Evolutionary conservation across 2,329 filamentous ascomycete genomes (phyloP), one percentile per base, ranked within the genome.

Genomic region (Phialocephala subalpina): DNA sequence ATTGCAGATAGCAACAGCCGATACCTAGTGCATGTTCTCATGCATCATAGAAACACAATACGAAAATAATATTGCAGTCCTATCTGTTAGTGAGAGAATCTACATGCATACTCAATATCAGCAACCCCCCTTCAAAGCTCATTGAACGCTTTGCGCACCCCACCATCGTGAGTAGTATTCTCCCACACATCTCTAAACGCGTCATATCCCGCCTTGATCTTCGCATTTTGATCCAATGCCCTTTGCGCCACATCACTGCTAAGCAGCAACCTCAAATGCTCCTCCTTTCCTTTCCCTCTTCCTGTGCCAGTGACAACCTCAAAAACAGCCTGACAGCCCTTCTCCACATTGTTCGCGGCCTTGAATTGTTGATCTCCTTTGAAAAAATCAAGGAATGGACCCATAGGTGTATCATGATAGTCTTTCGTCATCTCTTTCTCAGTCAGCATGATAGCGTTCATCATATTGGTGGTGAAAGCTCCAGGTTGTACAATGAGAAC

Each of bases 321-420:
- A 65, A 81, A 83, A 11, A 85, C 78, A 6, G 77, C 80, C 63
- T 76, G 75, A 18, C 78, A 78, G 0, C 79, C 83, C 67, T 85
- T 85, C n/a, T 78, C 74, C 52, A 79, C 78, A 66, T 86, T 82
- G 0, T 82, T 81, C 12, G 64, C 42, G 11, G 57, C 20, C 20
- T 70, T 67, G 20, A 78, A 60, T 62, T 65, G 1, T 25, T 35
- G 22, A 42, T 58, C 12, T 11, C 25, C 27, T 33, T 18, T 56
- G 57, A 80, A 69, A 1, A 69, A 56, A 0, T 77, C 55, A 7
- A 79, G 68, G 25, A 76, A 74, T 62, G 77, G 67, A 6, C 36
- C 59, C 33, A 22, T 52, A 16, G 36, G 25, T 9, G 77, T 76
- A 1, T 64, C 59, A 57, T 80, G 68, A 1, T 70, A 76, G 1